Base-by-base conservation (phyloP, 2,329 filamentous ascomycete genomes). In the Clonostachys solani region DNA sequence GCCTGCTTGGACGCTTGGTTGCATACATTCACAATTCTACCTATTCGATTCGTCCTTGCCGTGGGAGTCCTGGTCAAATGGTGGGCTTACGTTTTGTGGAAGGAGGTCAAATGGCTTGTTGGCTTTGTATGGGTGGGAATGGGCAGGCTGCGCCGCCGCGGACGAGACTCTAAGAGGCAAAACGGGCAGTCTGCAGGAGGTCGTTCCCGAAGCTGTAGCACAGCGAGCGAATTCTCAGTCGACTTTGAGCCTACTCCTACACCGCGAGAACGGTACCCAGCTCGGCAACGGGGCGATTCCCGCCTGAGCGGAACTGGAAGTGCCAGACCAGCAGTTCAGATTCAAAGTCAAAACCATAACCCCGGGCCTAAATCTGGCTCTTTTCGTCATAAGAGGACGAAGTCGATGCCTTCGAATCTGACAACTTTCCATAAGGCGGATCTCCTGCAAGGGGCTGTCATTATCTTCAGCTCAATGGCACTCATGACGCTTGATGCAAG, bases 1-100 rank as follows among this genome's bases (percentile, higher is more conserved):
- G 92, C 92, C 7, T 99, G 94, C 66, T 74, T 99, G 6, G 94
- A 99, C 63, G 88, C 92, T 2, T 99, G 92, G 91, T 79, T 99
- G 2, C 94, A 96, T 68, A 95, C 90, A 1, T 95, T 99, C 57
- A 99, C 94, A 0, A 96, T 99, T 41, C 73, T 99, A 0, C 94
- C 94, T 1, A 77, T 99, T 49, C 81, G 94, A 3, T 97, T 99
- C 57, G 65, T 87, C 46, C 87, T 92, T 49, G 92, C 94, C 1
- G 58, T 92, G 1, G 82, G 81, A 17, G 83, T 97, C 3, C 69
- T 99, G 23, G 64, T 83, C 10, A 78, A 81, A 50, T 97, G 92
- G 78, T 95, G 89, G 89, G 75, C 67, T 3, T 81, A 86, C 34
- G 80, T 91, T 18, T 55, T 92, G 3, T 74, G 75, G 5, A 87